Evolutionary conservation across 2,329 filamentous ascomycete species (phyloP).

Genomic region (Thyridium curvatum): DNA sequence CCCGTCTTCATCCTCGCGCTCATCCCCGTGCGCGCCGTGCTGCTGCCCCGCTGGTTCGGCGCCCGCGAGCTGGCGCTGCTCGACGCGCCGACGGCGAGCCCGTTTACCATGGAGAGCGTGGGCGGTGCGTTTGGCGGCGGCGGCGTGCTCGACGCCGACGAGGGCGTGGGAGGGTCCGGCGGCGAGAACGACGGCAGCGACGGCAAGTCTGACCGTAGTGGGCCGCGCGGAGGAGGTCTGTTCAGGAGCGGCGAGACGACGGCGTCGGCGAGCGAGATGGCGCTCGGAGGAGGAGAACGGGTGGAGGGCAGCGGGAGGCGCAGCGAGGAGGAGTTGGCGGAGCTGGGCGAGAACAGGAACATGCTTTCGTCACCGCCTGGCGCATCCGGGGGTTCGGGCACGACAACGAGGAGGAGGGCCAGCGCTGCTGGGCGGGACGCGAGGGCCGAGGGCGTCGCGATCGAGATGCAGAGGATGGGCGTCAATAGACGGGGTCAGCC

Average conservation of each 20-base stretch:
- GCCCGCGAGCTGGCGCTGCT: constrained; percentile 54
- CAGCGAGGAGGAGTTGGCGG: constrained; percentile 27
- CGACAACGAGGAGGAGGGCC: constrained; percentile 8
- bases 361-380: neutral
- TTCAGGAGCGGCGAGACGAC: constrained; percentile 3
- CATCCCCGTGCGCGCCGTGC: constrained; percentile 57
- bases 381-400: neutral
- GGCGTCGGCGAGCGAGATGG: constrained; percentile 4
- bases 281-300: constrained; percentile 1
- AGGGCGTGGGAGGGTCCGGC: constrained; percentile 1
- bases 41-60: constrained; percentile 58
- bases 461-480: constrained; percentile 18
- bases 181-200: neutral
- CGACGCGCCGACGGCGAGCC: constrained; percentile 69
- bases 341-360: constrained; percentile 22
- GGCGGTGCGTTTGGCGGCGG: constrained; percentile 55
- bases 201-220: neutral
- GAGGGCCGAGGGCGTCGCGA: constrained; percentile 7
- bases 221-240: constrained; percentile 3
- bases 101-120: constrained; percentile 71
- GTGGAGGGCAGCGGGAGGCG: constrained; percentile 9
- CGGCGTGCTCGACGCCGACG: constrained; percentile 5
- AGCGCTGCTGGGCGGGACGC: constrained; percentile 7
- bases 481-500: constrained; percentile 14
- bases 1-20: constrained; percentile 67